Percentiles rank a stretch among this genome's conserved stretches.
Evolutionary conservation across 164 flowering plant genomes (phyloP).

Genomic region (Berberis thunbergii): DNA sequence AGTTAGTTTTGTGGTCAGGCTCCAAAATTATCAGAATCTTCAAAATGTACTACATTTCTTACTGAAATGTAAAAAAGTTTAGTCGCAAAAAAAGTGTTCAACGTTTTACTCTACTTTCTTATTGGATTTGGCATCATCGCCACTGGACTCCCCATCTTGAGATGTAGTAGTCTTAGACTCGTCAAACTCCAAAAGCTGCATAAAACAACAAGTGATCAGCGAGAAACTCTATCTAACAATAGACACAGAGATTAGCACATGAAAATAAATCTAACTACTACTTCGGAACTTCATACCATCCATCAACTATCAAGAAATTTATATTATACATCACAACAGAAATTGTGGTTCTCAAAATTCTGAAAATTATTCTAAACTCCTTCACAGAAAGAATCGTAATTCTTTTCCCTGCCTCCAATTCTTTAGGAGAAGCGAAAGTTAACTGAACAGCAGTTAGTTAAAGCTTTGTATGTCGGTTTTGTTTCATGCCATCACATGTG

Average conservation of each 20-base stretch:
- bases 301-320: background rate
- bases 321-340: background rate
- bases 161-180: slow-evolving; percentile 46
- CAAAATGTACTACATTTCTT: background rate
- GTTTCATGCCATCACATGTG: too few species aligned
- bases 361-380: too few species aligned
- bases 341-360: background rate
- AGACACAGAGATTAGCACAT: background rate
- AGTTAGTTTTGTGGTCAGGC: slow-evolving; percentile 6
- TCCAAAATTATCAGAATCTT: background rate
- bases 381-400: too few species aligned
- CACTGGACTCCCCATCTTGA: slow-evolving; percentile 23
- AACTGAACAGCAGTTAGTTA: too few species aligned
- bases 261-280: background rate
- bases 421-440: too few species aligned
- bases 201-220: slow-evolving; percentile 2
- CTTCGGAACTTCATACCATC: background rate
- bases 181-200: slow-evolving; percentile 67
- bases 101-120: slow-evolving; percentile 44
- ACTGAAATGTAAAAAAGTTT: background rate
- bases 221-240: background rate
- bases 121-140: slow-evolving; percentile 21
- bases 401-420: too few species aligned
- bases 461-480: too few species aligned
- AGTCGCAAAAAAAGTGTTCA: background rate